Percentiles rank a stretch among this genome's conserved stretches.
phyloP scores from a whole-genome alignment of 192 early-diverging fungal genomes.

The Coemansia sp. region DNA sequence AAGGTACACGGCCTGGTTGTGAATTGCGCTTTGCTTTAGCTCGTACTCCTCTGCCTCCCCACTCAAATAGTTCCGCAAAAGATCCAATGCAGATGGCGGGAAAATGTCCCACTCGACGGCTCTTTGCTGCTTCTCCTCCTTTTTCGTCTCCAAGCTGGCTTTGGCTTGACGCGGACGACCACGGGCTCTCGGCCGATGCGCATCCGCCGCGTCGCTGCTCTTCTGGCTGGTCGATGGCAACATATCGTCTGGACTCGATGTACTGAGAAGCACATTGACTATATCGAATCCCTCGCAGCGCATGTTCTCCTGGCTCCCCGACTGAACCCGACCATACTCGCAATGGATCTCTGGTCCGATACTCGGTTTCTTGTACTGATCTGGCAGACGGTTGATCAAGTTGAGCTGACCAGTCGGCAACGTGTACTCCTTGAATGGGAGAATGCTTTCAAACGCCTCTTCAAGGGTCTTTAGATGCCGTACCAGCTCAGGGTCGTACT shows the following conservation, averaged over 20 bases:
- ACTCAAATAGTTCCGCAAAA: slow-evolving; percentile 43
- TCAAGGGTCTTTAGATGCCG: slow-evolving; percentile 1
- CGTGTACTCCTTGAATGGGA: slow-evolving; percentile 59
- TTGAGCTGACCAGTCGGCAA: slow-evolving; percentile 57
- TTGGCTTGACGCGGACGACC: neutral
- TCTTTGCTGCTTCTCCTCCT: neutral
- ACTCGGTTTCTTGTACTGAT: slow-evolving; percentile 56
- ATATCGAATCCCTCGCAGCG: slow-evolving; percentile 73
- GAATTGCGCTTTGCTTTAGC: neutral
- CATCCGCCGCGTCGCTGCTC: neutral
- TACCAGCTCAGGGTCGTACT: neutral
- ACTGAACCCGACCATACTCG: slow-evolving; percentile 54
- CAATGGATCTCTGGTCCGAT: slow-evolving; percentile 69
- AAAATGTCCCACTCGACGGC: slow-evolving; percentile 69
- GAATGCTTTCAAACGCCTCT: neutral
- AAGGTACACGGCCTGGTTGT: too few relatives aligned
- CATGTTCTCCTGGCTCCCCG: slow-evolving; percentile 62
- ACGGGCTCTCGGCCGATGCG: neutral
- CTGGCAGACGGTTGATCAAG: slow-evolving; percentile 59
- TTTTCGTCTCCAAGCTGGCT: neutral
- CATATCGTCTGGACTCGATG: slow-evolving; percentile 11
- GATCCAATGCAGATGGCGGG: slow-evolving; percentile 28
- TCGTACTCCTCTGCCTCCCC: slow-evolving; percentile 4
- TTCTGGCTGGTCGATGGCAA: slow-evolving; percentile 2
- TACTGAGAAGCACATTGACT: slow-evolving; percentile 65